phyloP scores from a whole-genome alignment of 2,329 filamentous ascomycete genomes.

The Dactylellina leptospora region DNA sequence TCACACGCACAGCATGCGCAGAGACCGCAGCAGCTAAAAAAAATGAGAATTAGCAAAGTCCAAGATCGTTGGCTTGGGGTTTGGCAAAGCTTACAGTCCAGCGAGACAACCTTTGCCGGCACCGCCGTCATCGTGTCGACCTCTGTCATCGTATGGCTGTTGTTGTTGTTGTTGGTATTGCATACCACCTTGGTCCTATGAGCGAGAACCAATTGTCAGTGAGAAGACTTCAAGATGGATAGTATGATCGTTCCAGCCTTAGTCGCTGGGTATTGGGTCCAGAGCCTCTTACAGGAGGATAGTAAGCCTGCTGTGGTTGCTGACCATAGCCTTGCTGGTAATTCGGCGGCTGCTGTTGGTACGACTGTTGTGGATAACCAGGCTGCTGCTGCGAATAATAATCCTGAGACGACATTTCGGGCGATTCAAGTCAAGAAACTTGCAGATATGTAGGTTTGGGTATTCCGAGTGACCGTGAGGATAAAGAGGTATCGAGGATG shows the following conservation, averaged over 20 bases:
- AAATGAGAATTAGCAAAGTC: constrained; percentile 6
- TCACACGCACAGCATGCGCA: constrained; percentile 49
- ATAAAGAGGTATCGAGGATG: neutral
- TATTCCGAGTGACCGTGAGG: neutral
- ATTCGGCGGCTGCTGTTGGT: constrained; percentile 36
- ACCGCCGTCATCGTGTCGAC: constrained; percentile 17
- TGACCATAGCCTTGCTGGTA: constrained; percentile 51
- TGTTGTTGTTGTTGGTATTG: constrained; percentile 48
- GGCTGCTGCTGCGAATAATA: constrained; percentile 46
- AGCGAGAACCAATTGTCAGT: constrained; percentile 10
- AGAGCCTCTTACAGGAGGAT: constrained; percentile 38
- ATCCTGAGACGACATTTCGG: constrained; percentile 48
- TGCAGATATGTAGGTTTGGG: neutral
- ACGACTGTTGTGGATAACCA: constrained; percentile 32
- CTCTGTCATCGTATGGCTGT: constrained; percentile 33
- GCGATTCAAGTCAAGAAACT: neutral
- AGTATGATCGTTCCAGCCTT: neutral
- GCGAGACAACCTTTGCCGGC: constrained; percentile 43
- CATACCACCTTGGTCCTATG: constrained; percentile 45
- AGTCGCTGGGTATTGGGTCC: neutral
- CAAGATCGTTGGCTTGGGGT: neutral
- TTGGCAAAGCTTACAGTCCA: constrained; percentile 31
- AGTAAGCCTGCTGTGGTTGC: constrained; percentile 44
- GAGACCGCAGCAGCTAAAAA: constrained; percentile 44
- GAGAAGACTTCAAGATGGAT: neutral